These are phyloP conservation scores for Trichoderma sp. DNA, from an alignment of 2,329 filamentous ascomycete genomes.

Conservation along the genomic window DNA sequence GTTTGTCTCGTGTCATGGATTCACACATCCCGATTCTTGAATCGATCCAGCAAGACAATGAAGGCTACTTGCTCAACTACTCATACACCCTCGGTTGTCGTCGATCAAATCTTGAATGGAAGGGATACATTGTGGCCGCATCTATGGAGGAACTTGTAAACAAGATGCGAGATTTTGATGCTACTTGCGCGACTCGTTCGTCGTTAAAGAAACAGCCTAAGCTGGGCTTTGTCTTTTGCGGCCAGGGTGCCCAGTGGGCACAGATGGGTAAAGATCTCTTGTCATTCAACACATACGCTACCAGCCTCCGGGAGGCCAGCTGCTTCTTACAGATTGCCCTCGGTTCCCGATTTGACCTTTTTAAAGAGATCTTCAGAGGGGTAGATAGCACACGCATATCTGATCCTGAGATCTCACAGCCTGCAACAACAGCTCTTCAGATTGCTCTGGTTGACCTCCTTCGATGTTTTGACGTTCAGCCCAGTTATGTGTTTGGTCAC, in stretches of 20 bases:
- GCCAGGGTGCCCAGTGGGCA: conserved; percentile 48
- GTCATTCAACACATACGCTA: conserved; percentile 45
- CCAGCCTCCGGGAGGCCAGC: conserved; percentile 41
- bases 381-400: conserved; percentile 35
- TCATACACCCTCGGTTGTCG: conserved; percentile 51
- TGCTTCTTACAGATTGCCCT: conserved; percentile 37
- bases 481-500: conserved; percentile 45
- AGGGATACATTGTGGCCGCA: conserved; percentile 41
- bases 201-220: conserved; percentile 34
- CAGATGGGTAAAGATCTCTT: conserved; percentile 47
- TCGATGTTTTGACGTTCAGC: conserved; percentile 36
- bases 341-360: conserved; percentile 38
- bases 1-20: conserved; percentile 41
- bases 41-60: conserved; percentile 18
- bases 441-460: conserved; percentile 47
- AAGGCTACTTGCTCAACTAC: conserved; percentile 41
- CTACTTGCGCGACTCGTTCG: conserved; percentile 31
- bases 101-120: conserved; percentile 49
- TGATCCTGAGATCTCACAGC: conserved; percentile 43
- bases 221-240: conserved; percentile 47
- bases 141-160: conserved; percentile 38
- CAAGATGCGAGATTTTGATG: conserved; percentile 32
- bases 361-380: conserved; percentile 40
- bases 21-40: conserved; percentile 40
- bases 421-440: conserved; percentile 46